Base-by-base conservation (phyloP, 164 flowering plant species). In the Macadamia tetraphylla region DNA sequence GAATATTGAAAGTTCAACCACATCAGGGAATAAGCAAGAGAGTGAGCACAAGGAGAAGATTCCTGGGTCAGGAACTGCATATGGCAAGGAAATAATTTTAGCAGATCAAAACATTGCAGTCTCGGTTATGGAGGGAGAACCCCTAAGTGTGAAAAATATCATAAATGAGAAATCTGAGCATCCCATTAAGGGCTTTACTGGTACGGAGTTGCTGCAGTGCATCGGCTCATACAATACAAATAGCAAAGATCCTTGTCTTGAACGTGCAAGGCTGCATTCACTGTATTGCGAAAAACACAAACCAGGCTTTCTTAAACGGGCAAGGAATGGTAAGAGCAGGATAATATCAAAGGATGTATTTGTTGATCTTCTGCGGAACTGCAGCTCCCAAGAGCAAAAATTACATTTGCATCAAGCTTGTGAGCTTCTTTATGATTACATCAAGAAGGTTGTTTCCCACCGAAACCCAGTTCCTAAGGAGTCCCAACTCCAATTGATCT, bases 241-340 rank as follows among this genome's bases (percentile, higher is more conserved):
- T 48, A 77, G 68, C 17, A 71, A 58, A 66, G 74, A 67, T 56
- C 74, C 76, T 43, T 95, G 99, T 74, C 69, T 65, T 32, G 97
- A 90, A 67, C 77, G 68, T 76, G 87, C 94, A 10, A 92, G 79
- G 71, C 73, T 85, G 44, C 80, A 89, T 70, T 81, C 89, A 1
- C 65, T 92, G 29, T 95, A 92, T 76, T 95, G 99, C 70, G 98
- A 90, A 58, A 85, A 82, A 67, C 99, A 95, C 69, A 79, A 89
- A 70, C 99, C 99, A 5, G 85, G 80, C 78, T 95, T 91, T 90
- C 93, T 95, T 31, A 92, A 90, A 81, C 98, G 96, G 67, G 96
- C 96, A 3, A 80, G 97, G 77, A 92, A 95, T 75, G 97, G 98
- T 58, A 90, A 84, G 81, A 88, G 87, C 73, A 84, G 94, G 79